These are phyloP conservation scores for Oxytropis ochrocephala DNA, from an alignment of 306 rosid species.

Conservation along the genomic window DNA sequence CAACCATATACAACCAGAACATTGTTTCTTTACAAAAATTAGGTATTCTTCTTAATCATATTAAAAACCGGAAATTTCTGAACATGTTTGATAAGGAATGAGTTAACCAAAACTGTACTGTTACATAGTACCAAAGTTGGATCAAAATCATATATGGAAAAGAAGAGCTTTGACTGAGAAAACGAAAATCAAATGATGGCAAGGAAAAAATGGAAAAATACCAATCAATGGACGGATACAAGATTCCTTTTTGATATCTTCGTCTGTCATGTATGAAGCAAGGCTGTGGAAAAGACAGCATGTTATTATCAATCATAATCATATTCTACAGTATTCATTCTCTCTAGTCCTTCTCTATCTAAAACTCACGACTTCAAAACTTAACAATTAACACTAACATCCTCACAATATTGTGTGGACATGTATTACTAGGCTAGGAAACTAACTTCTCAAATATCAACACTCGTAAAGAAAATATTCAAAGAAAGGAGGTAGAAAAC, in stretches of 20 bases:
- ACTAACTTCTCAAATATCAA: not conserved
- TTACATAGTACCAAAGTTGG: not conserved
- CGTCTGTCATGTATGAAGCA: conserved; percentile 88
- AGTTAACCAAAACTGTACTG: not conserved
- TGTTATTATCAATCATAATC: not conserved
- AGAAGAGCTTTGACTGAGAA: not conserved
- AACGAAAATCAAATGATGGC: not conserved
- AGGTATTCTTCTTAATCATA: not conserved
- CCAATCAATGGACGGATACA: conserved; percentile 81
- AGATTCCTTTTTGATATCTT: conserved; percentile 63
- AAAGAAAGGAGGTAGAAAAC: not conserved
- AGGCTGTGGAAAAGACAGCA: conserved; percentile 57
- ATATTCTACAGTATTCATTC: too few relatives aligned
- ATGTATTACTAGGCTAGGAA: not conserved
- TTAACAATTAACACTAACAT: not conserved
- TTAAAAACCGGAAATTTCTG: not conserved
- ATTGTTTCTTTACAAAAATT: not conserved
- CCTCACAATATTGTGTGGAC: not conserved
- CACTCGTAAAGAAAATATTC: not conserved
- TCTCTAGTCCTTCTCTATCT: too few relatives aligned
- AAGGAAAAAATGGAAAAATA: conserved; percentile 27
- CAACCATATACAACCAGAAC: not conserved
- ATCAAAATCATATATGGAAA: conserved; percentile 1
- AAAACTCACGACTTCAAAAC: too few relatives aligned
- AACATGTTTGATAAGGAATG: not conserved